Conservation (phyloP, 306 rosid genomes). For the Quercus cerris region DNA sequence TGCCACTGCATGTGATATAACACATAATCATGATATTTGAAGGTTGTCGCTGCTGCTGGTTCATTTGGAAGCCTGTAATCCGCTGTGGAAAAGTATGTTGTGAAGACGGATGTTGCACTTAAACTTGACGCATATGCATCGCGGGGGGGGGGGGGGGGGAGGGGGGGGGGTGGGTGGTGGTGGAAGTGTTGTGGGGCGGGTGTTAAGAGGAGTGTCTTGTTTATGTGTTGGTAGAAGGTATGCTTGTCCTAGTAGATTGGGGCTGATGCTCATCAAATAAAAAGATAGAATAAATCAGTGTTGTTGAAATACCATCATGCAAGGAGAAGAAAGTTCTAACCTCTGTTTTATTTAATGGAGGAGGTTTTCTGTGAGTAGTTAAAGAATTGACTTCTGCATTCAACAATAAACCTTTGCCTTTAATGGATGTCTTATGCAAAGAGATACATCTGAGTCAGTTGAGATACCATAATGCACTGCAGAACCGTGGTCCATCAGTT, state of each 20-base stretch:
- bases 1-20: too few relatives aligned
- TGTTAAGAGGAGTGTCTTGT: too few relatives aligned
- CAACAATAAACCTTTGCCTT: neutral
- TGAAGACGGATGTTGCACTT: neutral
- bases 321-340: neutral
- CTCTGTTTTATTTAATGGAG: neutral
- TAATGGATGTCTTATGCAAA: neutral
- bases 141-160: too few relatives aligned
- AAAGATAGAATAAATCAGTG: neutral
- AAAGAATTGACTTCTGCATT: neutral
- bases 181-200: too few relatives aligned
- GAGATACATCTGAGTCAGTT: neutral
- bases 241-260: neutral
- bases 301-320: neutral
- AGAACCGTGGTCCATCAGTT: neutral
- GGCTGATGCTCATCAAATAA: neutral
- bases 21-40: neutral
- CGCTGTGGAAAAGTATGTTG: neutral
- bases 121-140: neutral
- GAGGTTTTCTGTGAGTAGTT: neutral
- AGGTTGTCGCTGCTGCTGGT: slow-evolving; percentile 15
- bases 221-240: neutral
- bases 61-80: slow-evolving; percentile 3
- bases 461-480: neutral
- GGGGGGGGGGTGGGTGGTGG: too few relatives aligned